Evolutionary conservation across 768 basidiomycete species (phyloP).

Genomic region (Phanerochaete sordida): DNA sequence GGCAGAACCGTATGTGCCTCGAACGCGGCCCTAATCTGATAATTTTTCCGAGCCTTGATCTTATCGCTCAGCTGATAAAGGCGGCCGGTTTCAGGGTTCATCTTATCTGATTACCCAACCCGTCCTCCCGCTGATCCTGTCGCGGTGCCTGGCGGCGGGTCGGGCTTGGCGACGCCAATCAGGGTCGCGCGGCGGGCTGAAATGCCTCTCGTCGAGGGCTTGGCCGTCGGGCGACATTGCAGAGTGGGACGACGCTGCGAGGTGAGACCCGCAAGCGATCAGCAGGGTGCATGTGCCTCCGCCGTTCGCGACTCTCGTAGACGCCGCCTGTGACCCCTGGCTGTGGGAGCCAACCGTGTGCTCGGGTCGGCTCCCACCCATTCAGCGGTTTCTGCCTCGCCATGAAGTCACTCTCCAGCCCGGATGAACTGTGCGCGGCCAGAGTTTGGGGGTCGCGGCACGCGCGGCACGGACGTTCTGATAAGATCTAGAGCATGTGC

Average conservation of each 20-base stretch:
- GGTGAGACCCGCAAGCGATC: not conserved
- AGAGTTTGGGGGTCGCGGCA: not conserved
- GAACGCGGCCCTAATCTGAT: constrained; percentile 21
- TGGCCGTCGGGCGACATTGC: not conserved
- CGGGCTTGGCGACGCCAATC: not conserved
- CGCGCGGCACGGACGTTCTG: not conserved
- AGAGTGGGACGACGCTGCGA: not conserved
- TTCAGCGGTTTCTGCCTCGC: not conserved
- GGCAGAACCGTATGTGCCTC: constrained; percentile 1
- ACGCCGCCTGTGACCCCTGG: not conserved
- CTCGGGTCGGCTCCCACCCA: not conserved
- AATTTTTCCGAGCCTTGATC: constrained; percentile 18
- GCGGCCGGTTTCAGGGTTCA: constrained; percentile 8
- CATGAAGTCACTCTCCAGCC: not conserved
- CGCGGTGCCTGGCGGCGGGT: not conserved
- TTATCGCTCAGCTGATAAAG: constrained; percentile 6
- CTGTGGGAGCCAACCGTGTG: not conserved
- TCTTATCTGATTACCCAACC: constrained; percentile 25
- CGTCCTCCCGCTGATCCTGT: not conserved
- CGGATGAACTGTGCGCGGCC: constrained; percentile 7
- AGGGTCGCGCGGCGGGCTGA: not conserved
- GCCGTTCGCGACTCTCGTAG: not conserved
- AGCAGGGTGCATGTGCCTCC: no score
- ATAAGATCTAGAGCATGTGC: not conserved
- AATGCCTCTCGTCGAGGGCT: not conserved